These are phyloP conservation scores for Penicillium canariense DNA, from an alignment of 495 filamentous ascomycete species.

Conservation along the genomic window DNA sequence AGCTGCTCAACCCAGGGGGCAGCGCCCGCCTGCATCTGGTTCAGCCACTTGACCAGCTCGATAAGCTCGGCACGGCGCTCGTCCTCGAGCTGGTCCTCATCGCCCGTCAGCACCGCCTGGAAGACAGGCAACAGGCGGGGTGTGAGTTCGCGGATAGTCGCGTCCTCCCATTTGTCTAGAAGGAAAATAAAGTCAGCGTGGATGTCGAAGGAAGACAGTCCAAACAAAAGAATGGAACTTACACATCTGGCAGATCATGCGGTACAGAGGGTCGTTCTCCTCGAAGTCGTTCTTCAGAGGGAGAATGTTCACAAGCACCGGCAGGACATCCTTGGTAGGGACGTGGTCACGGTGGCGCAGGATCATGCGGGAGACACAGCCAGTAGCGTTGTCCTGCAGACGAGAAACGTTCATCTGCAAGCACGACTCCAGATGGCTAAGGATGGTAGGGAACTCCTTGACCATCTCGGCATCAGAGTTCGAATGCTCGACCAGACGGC, in stretches of 20 bases:
- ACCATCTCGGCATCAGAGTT: conserved; percentile 67
- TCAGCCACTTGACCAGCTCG: conserved; percentile 70
- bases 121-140: conserved; percentile 76
- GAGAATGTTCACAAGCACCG: conserved; percentile 71
- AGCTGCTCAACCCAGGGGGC: conserved; percentile 48
- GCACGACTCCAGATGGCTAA: conserved; percentile 79
- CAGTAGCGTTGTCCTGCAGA: conserved; percentile 88
- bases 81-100: conserved; percentile 79
- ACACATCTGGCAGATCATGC: conserved; percentile 79
- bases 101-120: conserved; percentile 72
- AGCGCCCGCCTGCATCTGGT: conserved; percentile 49
- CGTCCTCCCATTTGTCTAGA: conserved; percentile 61
- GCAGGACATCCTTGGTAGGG: conserved; percentile 76
- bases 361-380: conserved; percentile 91
- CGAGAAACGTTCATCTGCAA: conserved; percentile 71
- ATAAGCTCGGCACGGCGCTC: conserved; percentile 69
- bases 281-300: conserved; percentile 93
- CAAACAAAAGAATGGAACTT: neutral
- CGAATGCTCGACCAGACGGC: conserved; percentile 78
- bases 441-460: conserved; percentile 70
- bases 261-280: conserved; percentile 90
- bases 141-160: conserved; percentile 72
- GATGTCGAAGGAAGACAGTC: neutral
- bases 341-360: conserved; percentile 74
- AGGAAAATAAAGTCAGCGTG: neutral